Evolutionary conservation across 176 grass and related monocot genomes (phyloP), one percentile per base, ranked within the genome.

Genomic region (Lolium perenne): DNA sequence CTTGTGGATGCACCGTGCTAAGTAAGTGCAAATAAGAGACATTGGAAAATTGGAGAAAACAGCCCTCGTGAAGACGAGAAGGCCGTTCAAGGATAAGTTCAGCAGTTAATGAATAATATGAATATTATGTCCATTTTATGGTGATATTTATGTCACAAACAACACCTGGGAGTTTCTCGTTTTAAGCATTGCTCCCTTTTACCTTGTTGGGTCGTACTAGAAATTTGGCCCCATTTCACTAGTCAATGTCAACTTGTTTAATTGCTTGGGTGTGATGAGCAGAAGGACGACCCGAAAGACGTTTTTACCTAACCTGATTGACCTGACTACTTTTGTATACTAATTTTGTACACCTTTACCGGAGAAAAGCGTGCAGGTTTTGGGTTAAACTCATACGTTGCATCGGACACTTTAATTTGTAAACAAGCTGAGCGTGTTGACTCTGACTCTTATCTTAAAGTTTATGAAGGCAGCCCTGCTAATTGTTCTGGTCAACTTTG

Each of bases 21-120:
- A 69, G 51, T 25, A 38, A 71, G 62, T 7, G 9, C 18, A 13
- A 18, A 78, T 71, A 82, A n/a, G 66, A 18, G 86, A 78, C 7
- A 21, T 70, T 4, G 65, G 32, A 21, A 69, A 70, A 41, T 32
- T 71, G 38, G 43, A 60, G 18, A 73, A 47, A 67, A 22, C 18
- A 4, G 74, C 67, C 10, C 16, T 83, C 23, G 50, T 83, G 80
- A 77, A 83, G 61, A 70, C 77, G 86, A 80, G 58, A 84, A 79
- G 56, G 56, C 8, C 76, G 56, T 84, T 68, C 0, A 74, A 74
- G 67, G 82, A 47, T 74, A 74, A n/a, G 26, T 89, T 88, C 66
- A 75, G 16, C 48, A 32, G 59, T 35, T 35, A 35, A 35, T 35
- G 32, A 29, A 29, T 29, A 29, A 29, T 29, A 29, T 29, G 29